Conservation (phyloP, 495 filamentous ascomycete species). For the Aspergillus diversus region DNA sequence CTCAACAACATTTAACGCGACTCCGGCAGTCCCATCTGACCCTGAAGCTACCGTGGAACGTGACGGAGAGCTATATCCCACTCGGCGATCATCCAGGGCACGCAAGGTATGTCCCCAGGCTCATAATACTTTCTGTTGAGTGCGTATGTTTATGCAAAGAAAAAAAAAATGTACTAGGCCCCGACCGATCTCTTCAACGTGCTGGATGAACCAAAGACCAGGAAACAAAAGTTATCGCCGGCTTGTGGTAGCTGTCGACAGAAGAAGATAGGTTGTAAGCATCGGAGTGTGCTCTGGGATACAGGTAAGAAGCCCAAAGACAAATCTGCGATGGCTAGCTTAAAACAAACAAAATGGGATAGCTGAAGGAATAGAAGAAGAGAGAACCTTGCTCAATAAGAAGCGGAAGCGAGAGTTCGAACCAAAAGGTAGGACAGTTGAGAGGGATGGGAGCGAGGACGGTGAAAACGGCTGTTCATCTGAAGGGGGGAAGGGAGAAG, state of each 20-base stretch:
- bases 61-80: neutral
- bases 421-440: neutral
- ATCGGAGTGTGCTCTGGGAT: conserved; percentile 15
- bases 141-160: no score
- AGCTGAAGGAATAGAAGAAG: neutral
- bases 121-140: no score
- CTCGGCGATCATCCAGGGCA: neutral
- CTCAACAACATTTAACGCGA: neutral
- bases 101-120: neutral
- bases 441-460: neutral
- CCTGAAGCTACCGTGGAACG: neutral
- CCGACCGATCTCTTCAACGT: neutral
- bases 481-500: neutral
- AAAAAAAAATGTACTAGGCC: no score
- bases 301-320: neutral
- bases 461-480: neutral
- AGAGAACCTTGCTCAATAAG: no score
- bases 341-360: no score
- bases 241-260: conserved; percentile 21
- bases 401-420: neutral
- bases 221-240: conserved; percentile 3
- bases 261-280: conserved; percentile 24
- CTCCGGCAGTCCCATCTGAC: neutral
- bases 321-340: neutral
- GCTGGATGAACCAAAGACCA: neutral